Percentiles rank a stretch among this genome's conserved stretches.
Evolutionary conservation across 2,329 filamentous ascomycete species (phyloP).

Genomic region (Ceratocystis ficicola): DNA sequence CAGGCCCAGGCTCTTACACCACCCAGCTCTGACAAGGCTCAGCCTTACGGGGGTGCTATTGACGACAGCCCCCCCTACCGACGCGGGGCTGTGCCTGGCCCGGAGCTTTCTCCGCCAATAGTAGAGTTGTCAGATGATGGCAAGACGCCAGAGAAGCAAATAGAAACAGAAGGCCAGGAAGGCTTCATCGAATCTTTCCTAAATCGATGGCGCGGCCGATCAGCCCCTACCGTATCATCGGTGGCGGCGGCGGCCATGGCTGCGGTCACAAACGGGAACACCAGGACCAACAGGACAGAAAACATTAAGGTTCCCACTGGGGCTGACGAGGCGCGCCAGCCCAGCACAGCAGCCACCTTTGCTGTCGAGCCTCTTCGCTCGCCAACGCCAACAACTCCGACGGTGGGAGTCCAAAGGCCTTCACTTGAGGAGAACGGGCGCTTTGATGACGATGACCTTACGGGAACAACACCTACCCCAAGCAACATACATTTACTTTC

Average conservation of each 20-base stretch:
- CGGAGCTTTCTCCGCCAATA: not conserved
- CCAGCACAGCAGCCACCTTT: too few species aligned
- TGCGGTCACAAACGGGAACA: not conserved
- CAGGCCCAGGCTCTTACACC: constrained; percentile 7
- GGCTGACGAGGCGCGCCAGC: not conserved
- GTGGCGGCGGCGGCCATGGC: constrained; percentile 17
- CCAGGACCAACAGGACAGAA: constrained; percentile 6
- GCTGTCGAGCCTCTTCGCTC: not conserved
- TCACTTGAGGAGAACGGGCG: not conserved
- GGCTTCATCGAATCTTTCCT: constrained; percentile 14
- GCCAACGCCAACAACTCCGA: not conserved
- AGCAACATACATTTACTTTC: constrained; percentile 9
- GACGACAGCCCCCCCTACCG: not conserved
- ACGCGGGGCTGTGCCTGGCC: not conserved
- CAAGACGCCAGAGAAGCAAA: not conserved
- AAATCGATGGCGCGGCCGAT: constrained; percentile 13
- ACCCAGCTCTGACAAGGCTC: constrained; percentile 8
- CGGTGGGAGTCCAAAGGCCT: constrained; percentile 2
- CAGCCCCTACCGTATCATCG: not conserved
- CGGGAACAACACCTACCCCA: not conserved
- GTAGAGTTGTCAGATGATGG: not conserved
- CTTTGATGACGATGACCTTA: not conserved
- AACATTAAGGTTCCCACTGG: not conserved
- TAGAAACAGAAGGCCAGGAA: constrained; percentile 3
- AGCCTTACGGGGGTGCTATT: not conserved